Conservation (phyloP, 805 yeast genomes). For the Candida anglica region DNA sequence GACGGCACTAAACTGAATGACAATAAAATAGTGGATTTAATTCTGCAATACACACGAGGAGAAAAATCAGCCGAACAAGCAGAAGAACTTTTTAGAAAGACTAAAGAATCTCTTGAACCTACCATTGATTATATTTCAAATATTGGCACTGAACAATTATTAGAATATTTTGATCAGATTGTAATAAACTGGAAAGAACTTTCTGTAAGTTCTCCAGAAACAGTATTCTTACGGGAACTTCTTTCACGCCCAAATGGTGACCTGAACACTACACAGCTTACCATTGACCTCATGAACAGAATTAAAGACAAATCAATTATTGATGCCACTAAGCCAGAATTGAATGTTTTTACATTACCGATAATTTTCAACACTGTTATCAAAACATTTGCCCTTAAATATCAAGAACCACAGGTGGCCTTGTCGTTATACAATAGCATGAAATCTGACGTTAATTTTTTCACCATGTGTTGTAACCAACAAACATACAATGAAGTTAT, state of each 20-base stretch:
- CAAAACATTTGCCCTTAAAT: slow-evolving; percentile 17
- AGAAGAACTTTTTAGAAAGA: background rate
- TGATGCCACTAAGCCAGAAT: slow-evolving; percentile 18
- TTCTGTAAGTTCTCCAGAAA: too few relatives aligned
- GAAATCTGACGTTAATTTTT: slow-evolving; percentile 28
- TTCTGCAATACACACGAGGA: background rate
- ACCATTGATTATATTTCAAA: background rate
- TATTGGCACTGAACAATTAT: background rate
- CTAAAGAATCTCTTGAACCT: background rate
- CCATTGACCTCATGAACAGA: background rate
- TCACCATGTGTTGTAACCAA: slow-evolving; percentile 35
- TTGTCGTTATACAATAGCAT: slow-evolving; percentile 31
- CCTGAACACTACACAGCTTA: too few relatives aligned
- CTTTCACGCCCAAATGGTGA: background rate
- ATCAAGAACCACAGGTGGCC: slow-evolving; percentile 33
- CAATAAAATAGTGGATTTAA: background rate
- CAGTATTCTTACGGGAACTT: too few relatives aligned
- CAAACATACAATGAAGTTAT: slow-evolving; percentile 38
- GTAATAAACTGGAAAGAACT: background rate
- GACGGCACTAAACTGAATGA: too few relatives aligned
- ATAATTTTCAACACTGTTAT: slow-evolving; percentile 29
- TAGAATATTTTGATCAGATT: background rate
- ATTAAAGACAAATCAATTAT: slow-evolving; percentile 7
- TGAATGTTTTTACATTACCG: slow-evolving; percentile 34
- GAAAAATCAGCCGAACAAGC: background rate